phyloP scores from a whole-genome alignment of 345 rosid species.

The Euphorbia lathyris region DNA sequence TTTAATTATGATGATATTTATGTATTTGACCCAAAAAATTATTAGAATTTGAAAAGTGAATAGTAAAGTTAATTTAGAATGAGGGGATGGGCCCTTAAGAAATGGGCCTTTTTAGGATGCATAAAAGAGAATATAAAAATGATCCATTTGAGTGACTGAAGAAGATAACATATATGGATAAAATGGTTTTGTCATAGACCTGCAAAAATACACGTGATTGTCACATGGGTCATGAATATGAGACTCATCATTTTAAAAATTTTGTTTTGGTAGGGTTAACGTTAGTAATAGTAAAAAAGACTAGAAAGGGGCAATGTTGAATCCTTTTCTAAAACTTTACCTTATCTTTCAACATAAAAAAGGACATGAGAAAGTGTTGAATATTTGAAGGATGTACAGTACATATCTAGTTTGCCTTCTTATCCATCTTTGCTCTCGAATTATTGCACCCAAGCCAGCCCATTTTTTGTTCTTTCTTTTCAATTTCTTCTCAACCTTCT shows the following conservation, averaged over 20 bases:
- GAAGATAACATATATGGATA: neutral
- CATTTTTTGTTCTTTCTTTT: neutral
- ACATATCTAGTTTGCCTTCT: no score
- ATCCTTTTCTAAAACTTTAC: slow-evolving; percentile 1
- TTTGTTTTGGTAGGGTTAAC: neutral
- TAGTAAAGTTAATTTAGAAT: no score
- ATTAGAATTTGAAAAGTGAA: no score
- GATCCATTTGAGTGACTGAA: no score
- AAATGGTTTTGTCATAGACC: slow-evolving; percentile 11
- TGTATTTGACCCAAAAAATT: no score
- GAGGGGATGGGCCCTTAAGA: no score
- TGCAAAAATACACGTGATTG: slow-evolving; percentile 19
- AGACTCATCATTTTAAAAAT: no score
- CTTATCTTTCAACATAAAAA: slow-evolving; percentile 9
- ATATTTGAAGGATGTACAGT: no score
- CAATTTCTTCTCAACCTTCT: neutral
- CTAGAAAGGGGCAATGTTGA: neutral
- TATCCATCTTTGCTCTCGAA: slow-evolving; percentile 1
- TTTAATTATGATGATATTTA: no score
- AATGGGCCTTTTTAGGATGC: no score
- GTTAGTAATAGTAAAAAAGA: neutral
- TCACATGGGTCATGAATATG: slow-evolving; percentile 16
- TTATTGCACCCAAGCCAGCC: slow-evolving; percentile 1
- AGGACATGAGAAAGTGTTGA: no score
- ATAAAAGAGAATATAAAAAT: no score